Conservation (phyloP, 768 basidiomycete species). For the Scleroderma bovista region DNA sequence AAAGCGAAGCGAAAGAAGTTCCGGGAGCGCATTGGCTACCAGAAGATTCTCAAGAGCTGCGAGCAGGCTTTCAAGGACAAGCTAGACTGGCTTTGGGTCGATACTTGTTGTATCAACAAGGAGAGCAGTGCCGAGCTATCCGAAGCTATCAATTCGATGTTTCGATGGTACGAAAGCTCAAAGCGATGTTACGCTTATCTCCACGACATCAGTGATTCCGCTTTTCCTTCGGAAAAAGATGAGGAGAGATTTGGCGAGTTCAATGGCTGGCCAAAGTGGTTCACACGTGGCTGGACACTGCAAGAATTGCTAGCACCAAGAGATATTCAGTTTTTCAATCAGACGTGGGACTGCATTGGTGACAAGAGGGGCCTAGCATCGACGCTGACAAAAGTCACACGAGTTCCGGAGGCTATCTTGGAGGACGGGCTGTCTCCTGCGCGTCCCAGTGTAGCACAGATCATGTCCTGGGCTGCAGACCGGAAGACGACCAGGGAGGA, state of each 20-base stretch:
- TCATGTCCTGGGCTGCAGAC: conserved; percentile 14
- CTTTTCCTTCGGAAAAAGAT: background rate
- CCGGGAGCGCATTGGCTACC: background rate
- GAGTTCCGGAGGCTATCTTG: conserved; percentile 2
- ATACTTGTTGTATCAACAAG: conserved; percentile 17
- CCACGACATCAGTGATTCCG: conserved; percentile 1
- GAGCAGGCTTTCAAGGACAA: conserved; percentile 1
- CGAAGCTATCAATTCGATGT: conserved; percentile 15
- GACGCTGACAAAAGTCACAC: background rate
- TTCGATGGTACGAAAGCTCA: conserved; percentile 13
- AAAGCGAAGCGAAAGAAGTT: background rate
- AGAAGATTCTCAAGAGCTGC: conserved; percentile 2
- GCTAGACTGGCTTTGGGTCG: conserved; percentile 10
- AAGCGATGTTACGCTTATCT: conserved; percentile 13
- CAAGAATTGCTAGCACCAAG: conserved; percentile 14
- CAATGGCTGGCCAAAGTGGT: conserved; percentile 9
- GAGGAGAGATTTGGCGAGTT: background rate
- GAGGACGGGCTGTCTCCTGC: background rate
- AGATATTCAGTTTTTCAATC: conserved; percentile 9
- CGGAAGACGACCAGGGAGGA: conserved; percentile 12
- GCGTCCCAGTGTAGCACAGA: conserved; percentile 3
- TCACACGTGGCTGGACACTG: conserved; percentile 11
- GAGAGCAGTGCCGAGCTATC: conserved; percentile 15
- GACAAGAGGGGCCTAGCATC: conserved; percentile 2
- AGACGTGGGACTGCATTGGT: conserved; percentile 6